Evolutionary conservation across 495 filamentous ascomycete genomes (phyloP), one percentile per base, ranked within the genome.

Genomic region (Cercophora sp.): DNA sequence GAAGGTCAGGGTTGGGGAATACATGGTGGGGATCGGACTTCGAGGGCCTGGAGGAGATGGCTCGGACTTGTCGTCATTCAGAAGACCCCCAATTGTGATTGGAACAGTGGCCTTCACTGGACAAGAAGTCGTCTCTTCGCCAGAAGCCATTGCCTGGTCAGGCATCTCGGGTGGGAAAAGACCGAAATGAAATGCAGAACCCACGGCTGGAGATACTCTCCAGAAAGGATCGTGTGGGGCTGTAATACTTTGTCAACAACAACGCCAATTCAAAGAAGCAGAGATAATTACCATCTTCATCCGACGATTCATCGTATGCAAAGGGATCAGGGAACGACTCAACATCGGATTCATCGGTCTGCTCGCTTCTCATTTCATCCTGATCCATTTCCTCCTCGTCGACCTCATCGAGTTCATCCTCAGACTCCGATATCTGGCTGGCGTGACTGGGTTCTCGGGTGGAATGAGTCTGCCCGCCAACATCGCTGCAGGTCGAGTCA

Each of bases 51-150:
- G 19, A 13, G 19, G n/a, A n/a, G n/a, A n/a, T n/a, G n/a, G n/a
- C n/a, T n/a, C n/a, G n/a, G n/a, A n/a, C n/a, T 27, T 39, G 41
- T 54, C 24, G 20, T 45, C 24, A 11, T 56, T 51, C 24, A 56
- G 23, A n/a, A 49, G 52, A 0, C 37, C 20, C 10, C 39, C 43
- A 20, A 49, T 49, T 3, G 16, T 36, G 4, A 49, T 20, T 15
- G 44, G 15, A 13, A 22, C 25, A 11, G 35, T 40, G 13, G 18
- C 18, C 18, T 49, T 54, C 41, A 25, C 16, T 2, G 41, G 15
- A 6, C n/a, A 3, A 1, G 9, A n/a, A 8, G 22, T 5, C 24
- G 13, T 15, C 22, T 43, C 40, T 2, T 22, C 13, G n/a, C n/a
- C 16, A 43, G 16, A 23, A 11, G 8, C 40, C n/a, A n/a, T n/a